Evolutionary conservation across 176 grass and related monocot genomes (phyloP).

Genomic region (Themeda triandra): DNA sequence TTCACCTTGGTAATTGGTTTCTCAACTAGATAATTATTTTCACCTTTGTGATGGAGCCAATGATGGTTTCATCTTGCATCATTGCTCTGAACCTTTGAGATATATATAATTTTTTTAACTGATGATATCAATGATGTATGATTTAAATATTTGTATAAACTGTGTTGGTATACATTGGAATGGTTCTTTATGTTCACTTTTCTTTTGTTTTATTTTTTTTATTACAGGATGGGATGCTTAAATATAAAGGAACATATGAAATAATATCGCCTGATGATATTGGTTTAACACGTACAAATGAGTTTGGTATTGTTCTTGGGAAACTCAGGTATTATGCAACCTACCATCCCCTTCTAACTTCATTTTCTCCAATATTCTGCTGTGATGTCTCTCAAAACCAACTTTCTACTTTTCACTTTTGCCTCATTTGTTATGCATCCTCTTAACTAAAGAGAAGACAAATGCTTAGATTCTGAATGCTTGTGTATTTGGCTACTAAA

Average conservation of each 20-base stretch:
- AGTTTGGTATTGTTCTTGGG: slow-evolving; percentile 94
- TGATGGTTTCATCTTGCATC: neutral
- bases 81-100: neutral
- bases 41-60: neutral
- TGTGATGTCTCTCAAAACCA: neutral
- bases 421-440: neutral
- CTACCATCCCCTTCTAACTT: neutral
- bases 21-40: neutral
- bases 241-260: slow-evolving; percentile 97
- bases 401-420: slow-evolving; percentile 5
- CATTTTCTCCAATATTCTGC: neutral
- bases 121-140: neutral
- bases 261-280: slow-evolving; percentile 97
- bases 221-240: slow-evolving; percentile 98
- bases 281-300: slow-evolving; percentile 89
- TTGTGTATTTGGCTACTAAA: neutral
- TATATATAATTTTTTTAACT: neutral
- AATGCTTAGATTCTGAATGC: neutral
- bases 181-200: neutral
- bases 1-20: neutral
- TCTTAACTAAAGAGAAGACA: neutral
- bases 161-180: neutral
- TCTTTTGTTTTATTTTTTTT: too few relatives aligned
- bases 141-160: neutral
- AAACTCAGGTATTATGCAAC: slow-evolving; percentile 77